Conservation (phyloP, 2,329 filamentous ascomycete species). For the Claviceps citrina region DNA sequence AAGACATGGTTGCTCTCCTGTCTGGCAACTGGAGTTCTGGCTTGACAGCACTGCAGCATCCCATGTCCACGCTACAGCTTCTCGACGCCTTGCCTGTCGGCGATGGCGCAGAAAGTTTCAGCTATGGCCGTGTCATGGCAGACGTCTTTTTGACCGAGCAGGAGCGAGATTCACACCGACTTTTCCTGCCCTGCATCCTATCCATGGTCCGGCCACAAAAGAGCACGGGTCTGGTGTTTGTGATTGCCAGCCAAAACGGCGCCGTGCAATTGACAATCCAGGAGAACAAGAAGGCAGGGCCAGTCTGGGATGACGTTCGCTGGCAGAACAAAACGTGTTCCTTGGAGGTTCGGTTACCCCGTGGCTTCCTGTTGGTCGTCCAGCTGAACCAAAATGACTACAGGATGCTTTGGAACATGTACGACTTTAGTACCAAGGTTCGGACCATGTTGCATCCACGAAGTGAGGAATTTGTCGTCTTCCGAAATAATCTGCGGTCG, state of each 20-base stretch:
- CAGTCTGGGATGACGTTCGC: slow-evolving; percentile 66
- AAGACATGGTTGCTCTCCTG: slow-evolving; percentile 56
- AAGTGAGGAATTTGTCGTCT: slow-evolving; percentile 53
- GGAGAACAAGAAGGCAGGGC: slow-evolving; percentile 48
- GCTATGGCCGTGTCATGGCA: slow-evolving; percentile 63
- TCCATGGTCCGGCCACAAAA: slow-evolving; percentile 57
- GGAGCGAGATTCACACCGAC: slow-evolving; percentile 50
- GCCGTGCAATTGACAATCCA: slow-evolving; percentile 62
- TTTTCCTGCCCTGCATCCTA: slow-evolving; percentile 58
- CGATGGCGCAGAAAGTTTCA: slow-evolving; percentile 61
- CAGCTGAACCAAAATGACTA: slow-evolving; percentile 65
- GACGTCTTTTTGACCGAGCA: slow-evolving; percentile 61
- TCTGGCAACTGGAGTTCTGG: slow-evolving; percentile 42
- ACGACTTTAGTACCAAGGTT: slow-evolving; percentile 68
- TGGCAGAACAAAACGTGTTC: slow-evolving; percentile 57
- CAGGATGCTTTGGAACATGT: slow-evolving; percentile 64
- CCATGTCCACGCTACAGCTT: slow-evolving; percentile 34
- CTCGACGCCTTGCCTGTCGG: slow-evolving; percentile 58
- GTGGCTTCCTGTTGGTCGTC: slow-evolving; percentile 58
- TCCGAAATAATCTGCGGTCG: slow-evolving; percentile 51
- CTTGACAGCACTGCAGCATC: slow-evolving; percentile 32
- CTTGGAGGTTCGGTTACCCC: slow-evolving; percentile 55
- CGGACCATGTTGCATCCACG: slow-evolving; percentile 54
- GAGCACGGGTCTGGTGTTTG: slow-evolving; percentile 54
- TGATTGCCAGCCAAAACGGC: slow-evolving; percentile 67